Percentiles rank a stretch among this genome's conserved stretches.
phyloP scores from a whole-genome alignment of 257 asterid genomes.

The Lithospermum erythrorhizon region DNA sequence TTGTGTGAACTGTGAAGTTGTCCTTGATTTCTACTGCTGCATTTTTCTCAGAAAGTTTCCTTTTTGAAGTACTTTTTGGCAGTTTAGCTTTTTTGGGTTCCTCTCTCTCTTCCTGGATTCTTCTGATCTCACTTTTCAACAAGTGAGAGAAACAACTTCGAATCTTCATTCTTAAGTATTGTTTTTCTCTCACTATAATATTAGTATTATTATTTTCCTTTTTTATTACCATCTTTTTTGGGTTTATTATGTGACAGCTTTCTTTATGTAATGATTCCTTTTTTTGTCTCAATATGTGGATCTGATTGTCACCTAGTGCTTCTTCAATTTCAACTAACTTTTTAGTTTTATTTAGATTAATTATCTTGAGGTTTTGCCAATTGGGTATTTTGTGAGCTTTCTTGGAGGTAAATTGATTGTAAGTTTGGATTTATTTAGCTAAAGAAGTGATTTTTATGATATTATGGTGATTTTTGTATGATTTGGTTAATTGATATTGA shows the following conservation, averaged over 20 bases:
- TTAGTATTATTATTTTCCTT: slow-evolving; percentile 8
- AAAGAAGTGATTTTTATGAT: slow-evolving; percentile 8
- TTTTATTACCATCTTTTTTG: slow-evolving; percentile 6
- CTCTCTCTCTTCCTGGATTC: slow-evolving; percentile 10
- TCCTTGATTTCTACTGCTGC: not conserved
- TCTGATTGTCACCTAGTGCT: not conserved
- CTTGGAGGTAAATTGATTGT: too few relatives aligned
- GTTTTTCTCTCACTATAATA: not conserved
- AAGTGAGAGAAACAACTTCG: slow-evolving; percentile 28
- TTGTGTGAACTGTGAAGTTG: not conserved
- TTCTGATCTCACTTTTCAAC: slow-evolving; percentile 41
- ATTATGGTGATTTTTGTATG: not conserved
- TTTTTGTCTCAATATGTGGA: not conserved
- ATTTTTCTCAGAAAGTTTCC: not conserved
- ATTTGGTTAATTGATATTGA: not conserved
- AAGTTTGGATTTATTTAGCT: too few relatives aligned
- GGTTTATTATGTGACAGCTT: too few relatives aligned
- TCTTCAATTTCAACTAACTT: not conserved
- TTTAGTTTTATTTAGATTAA: too few relatives aligned
- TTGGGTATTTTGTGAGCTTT: too few relatives aligned
- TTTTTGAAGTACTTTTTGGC: slow-evolving; percentile 1
- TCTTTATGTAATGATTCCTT: not conserved
- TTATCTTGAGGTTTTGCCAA: too few relatives aligned
- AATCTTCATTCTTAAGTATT: slow-evolving; percentile 18
- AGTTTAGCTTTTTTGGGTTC: slow-evolving; percentile 8